phyloP scores from a whole-genome alignment of 2,329 filamentous ascomycete species.

The Leptosphaerulina australis region DNA sequence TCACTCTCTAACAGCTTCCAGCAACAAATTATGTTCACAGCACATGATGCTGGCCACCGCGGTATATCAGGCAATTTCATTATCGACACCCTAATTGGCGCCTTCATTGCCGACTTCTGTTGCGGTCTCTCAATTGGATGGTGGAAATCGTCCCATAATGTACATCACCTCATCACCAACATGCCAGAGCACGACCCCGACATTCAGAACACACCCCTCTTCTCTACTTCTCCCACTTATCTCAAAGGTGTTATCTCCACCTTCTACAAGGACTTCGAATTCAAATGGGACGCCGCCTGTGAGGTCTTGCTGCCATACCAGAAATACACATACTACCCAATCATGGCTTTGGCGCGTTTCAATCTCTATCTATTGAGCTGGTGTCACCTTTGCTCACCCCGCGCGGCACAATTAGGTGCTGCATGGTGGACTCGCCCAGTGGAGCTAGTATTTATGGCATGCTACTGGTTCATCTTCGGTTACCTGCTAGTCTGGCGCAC shows the following conservation, averaged over 20 bases:
- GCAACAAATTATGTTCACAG: slow-evolving; percentile 73
- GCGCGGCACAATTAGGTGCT: slow-evolving; percentile 74
- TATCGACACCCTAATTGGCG: slow-evolving; percentile 64
- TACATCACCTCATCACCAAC: slow-evolving; percentile 71
- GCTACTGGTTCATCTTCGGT: slow-evolving; percentile 88
- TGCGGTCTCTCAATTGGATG: slow-evolving; percentile 70
- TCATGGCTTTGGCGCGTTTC: slow-evolving; percentile 82
- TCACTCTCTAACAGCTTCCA: slow-evolving; percentile 35
- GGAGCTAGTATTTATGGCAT: slow-evolving; percentile 75
- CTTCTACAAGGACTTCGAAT: slow-evolving; percentile 76
- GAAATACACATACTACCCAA: slow-evolving; percentile 80
- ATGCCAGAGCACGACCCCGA: slow-evolving; percentile 57
- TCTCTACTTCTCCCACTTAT: slow-evolving; percentile 84
- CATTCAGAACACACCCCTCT: slow-evolving; percentile 74
- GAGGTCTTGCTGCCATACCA: slow-evolving; percentile 75
- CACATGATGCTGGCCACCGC: slow-evolving; percentile 68
- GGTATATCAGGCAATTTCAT: slow-evolving; percentile 67
- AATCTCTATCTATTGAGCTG: slow-evolving; percentile 85
- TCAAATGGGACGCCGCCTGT: slow-evolving; percentile 77
- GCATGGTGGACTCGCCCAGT: slow-evolving; percentile 84
- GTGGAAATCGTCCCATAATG: slow-evolving; percentile 74
- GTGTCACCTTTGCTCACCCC: slow-evolving; percentile 73
- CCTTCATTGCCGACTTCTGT: slow-evolving; percentile 69
- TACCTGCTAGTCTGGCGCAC: slow-evolving; percentile 78
- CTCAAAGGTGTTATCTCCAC: slow-evolving; percentile 74